phyloP scores from a whole-genome alignment of 2,329 filamentous ascomycete genomes.

The Endothia cerciana region DNA sequence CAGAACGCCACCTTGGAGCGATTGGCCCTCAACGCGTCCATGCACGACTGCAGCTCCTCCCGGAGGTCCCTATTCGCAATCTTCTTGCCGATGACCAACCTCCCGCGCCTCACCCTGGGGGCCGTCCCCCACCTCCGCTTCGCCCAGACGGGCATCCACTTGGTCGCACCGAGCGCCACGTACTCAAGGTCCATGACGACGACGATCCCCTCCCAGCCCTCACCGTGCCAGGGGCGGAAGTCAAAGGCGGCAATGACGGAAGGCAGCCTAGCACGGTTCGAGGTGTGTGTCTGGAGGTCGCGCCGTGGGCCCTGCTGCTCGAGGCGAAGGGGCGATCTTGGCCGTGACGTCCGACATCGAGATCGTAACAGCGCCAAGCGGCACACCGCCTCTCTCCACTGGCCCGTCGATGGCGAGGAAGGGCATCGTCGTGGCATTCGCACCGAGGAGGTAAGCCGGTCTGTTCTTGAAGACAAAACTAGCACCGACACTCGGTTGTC shows the following conservation, averaged over 20 bases:
- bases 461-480: constrained; percentile 37
- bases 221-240: constrained; percentile 44
- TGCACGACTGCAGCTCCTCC: constrained; percentile 41
- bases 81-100: constrained; percentile 26
- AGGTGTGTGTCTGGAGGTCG: constrained; percentile 40
- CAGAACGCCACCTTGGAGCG: constrained; percentile 22
- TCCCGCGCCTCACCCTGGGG: constrained; percentile 32
- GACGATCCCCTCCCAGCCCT: constrained; percentile 47
- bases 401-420: constrained; percentile 19
- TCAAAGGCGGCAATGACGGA: constrained; percentile 49
- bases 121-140: constrained; percentile 43
- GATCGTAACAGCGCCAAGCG: neutral
- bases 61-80: constrained; percentile 47
- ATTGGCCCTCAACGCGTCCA: constrained; percentile 6
- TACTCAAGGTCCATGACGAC: constrained; percentile 54
- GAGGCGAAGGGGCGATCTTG: constrained; percentile 38
- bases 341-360: constrained; percentile 26
- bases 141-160: constrained; percentile 46
- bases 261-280: constrained; percentile 51
- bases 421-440: constrained; percentile 8
- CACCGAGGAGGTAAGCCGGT: neutral
- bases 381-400: neutral
- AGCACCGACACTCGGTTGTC: no score
- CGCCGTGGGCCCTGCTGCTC: constrained; percentile 43
- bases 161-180: constrained; percentile 46